A percentile compares a stretch with the other conserved stretches of the same genome.
Evolutionary conservation across 2,329 filamentous ascomycete genomes (phyloP).

Genomic region (Cryphonectria japonica): DNA sequence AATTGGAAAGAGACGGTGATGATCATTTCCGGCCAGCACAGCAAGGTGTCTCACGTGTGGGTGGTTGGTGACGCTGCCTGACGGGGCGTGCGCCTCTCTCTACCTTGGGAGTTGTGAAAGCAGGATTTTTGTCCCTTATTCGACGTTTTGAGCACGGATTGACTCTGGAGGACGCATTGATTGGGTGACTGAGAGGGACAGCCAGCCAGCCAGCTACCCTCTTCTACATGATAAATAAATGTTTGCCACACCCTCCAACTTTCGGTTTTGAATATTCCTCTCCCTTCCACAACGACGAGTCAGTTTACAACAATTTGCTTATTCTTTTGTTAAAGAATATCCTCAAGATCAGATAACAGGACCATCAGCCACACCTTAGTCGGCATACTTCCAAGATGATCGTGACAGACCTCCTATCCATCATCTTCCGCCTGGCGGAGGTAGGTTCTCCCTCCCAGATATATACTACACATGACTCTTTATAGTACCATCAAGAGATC

Average conservation of each 20-base stretch:
- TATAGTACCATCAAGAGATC: not conserved
- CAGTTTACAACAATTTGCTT: not conserved
- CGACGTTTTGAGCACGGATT: not conserved
- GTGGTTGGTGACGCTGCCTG: not conserved
- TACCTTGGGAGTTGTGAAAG: not conserved
- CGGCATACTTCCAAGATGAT: conserved; percentile 46
- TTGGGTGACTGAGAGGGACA: not conserved
- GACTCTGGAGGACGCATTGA: not conserved
- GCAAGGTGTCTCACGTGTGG: not conserved
- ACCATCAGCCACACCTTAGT: not conserved
- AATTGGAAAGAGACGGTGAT: not conserved
- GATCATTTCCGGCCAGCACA: not conserved
- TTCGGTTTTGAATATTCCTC: not conserved
- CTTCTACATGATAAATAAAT: conserved; percentile 4
- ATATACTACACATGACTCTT: too few species aligned
- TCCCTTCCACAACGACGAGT: not conserved
- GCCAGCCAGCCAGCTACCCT: not conserved
- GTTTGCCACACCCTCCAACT: conserved; percentile 7
- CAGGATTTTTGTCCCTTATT: not conserved
- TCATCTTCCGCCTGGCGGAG: conserved; percentile 60
- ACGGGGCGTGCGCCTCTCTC: not conserved
- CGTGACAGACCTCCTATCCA: conserved; percentile 57
- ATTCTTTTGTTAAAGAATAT: not conserved
- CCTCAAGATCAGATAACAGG: not conserved
- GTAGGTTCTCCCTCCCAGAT: not conserved